Evolutionary conservation across 2,329 filamentous ascomycete species (phyloP).

Genomic region (Paecilomyces niveus): DNA sequence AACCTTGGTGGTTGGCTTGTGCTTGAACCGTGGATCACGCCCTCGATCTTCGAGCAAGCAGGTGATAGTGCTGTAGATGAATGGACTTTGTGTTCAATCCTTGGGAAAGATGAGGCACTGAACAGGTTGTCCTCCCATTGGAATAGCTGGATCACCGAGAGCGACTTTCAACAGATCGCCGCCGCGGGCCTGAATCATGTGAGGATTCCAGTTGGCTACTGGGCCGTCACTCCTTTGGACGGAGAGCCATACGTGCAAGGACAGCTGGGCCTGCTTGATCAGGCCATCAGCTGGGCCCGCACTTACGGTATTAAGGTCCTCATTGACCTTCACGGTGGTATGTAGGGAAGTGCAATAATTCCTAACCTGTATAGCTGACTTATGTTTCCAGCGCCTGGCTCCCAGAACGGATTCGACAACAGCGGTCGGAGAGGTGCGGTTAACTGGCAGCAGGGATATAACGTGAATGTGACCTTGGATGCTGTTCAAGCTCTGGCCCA

Average conservation of each 20-base stretch:
- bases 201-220: slow-evolving; percentile 60
- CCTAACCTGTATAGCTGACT: neutral
- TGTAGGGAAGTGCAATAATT: slow-evolving; percentile 16
- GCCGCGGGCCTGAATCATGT: slow-evolving; percentile 55
- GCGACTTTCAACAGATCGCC: slow-evolving; percentile 52
- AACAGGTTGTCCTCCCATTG: slow-evolving; percentile 49
- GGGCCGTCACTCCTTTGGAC: slow-evolving; percentile 49
- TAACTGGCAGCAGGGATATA: slow-evolving; percentile 32
- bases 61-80: slow-evolving; percentile 50
- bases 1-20: slow-evolving; percentile 62
- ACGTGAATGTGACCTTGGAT: slow-evolving; percentile 35
- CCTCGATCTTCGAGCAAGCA: slow-evolving; percentile 50
- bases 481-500: slow-evolving; percentile 52
- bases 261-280: slow-evolving; percentile 51
- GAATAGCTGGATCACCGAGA: slow-evolving; percentile 50
- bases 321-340: slow-evolving; percentile 61
- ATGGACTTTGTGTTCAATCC: slow-evolving; percentile 44
- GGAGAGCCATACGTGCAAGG: slow-evolving; percentile 58
- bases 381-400: slow-evolving; percentile 43
- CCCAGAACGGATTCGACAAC: slow-evolving; percentile 64
- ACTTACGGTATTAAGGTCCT: slow-evolving; percentile 55
- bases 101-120: slow-evolving; percentile 44
- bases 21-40: slow-evolving; percentile 58
- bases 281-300: slow-evolving; percentile 54
- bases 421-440: slow-evolving; percentile 43